Base-by-base conservation (phyloP, 345 rosid species). In the Murraya paniculata region DNA sequence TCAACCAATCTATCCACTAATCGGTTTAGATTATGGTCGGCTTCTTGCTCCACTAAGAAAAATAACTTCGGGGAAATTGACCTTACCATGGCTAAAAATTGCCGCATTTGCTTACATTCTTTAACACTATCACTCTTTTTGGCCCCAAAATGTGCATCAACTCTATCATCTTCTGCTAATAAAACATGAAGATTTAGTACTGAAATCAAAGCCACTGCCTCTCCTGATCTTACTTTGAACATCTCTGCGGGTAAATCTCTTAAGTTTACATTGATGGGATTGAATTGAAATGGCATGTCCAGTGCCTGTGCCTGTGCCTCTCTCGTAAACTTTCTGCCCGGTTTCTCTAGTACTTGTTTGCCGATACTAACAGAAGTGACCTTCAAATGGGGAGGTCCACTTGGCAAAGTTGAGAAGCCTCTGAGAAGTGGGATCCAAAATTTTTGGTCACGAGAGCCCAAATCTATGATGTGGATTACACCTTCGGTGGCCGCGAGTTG, bases 31-130 rank as follows among this genome's bases (percentile, higher is more conserved):
- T 89, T 90, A 64, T 87, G 90, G 64, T 88, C 67, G 0, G 83
- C 87, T 77, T 88, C 90, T 78, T 88, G 89, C 75, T 88, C 89
- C 6, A 88, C 86, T 53, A 85, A 64, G 38, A 86, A 50, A 3
- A 88, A 36, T 0, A 82, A 0, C 41, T 83, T 90, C 0, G 88
- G 91, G 16, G 87, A 84, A 39, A 79, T 2, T 3, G 88, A 86
- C 2, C 81, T 73, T 11, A 85, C 9, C 83, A 71, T 75, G 0
- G 71, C 35, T 6, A 87, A 68, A 64, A 90, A 88, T 25, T 84
- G 80, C 28, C 45, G 36, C 79, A 86, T 73, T 66, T 60, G 86
- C 74, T 80, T 85, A 59, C 85, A 83, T 7, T 87, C 84, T 64
- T 77, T 86, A 27, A 86, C 56, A 36, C 69, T 28, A 2, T 67